phyloP scores from a whole-genome alignment of 768 basidiomycete species.

The Plicaturopsis crispa region DNA sequence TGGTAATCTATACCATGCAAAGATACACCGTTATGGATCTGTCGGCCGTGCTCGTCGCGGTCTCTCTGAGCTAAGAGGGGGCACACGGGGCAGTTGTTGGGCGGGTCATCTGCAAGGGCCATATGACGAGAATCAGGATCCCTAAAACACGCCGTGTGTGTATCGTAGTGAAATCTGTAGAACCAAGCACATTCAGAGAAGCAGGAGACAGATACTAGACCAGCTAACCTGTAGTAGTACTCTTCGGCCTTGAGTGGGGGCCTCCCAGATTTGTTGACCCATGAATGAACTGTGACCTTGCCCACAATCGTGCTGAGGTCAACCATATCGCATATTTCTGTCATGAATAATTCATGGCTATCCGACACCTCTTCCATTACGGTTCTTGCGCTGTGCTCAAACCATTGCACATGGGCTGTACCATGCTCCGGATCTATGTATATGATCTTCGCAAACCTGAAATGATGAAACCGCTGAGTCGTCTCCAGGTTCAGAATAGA shows the following conservation, averaged over 20 bases:
- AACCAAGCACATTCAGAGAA: slow-evolving; percentile 3
- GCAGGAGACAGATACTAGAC: not conserved
- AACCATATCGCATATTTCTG: slow-evolving; percentile 42
- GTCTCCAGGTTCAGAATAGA: not conserved
- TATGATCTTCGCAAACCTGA: slow-evolving; percentile 64
- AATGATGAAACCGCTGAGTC: slow-evolving; percentile 1
- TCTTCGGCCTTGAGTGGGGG: slow-evolving; percentile 24
- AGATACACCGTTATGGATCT: slow-evolving; percentile 33
- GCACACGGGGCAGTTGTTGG: slow-evolving; percentile 51
- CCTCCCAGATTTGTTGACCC: slow-evolving; percentile 8
- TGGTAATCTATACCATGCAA: slow-evolving; percentile 49
- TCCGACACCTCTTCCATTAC: slow-evolving; percentile 53
- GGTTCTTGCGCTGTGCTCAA: slow-evolving; percentile 60
- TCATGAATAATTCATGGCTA: slow-evolving; percentile 59
- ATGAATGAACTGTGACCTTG: slow-evolving; percentile 38
- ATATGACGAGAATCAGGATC: slow-evolving; percentile 26
- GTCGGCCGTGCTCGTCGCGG: slow-evolving; percentile 19
- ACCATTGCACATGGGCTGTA: slow-evolving; percentile 64
- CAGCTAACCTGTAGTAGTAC: slow-evolving; percentile 53
- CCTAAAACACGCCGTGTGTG: slow-evolving; percentile 35
- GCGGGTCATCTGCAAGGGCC: slow-evolving; percentile 23
- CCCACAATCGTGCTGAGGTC: slow-evolving; percentile 33
- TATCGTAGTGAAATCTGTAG: slow-evolving; percentile 44
- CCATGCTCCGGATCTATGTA: slow-evolving; percentile 36
- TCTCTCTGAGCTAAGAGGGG: slow-evolving; percentile 22